Conservation (phyloP, 768 basidiomycete genomes). For the Thelephora ganbajun region DNA sequence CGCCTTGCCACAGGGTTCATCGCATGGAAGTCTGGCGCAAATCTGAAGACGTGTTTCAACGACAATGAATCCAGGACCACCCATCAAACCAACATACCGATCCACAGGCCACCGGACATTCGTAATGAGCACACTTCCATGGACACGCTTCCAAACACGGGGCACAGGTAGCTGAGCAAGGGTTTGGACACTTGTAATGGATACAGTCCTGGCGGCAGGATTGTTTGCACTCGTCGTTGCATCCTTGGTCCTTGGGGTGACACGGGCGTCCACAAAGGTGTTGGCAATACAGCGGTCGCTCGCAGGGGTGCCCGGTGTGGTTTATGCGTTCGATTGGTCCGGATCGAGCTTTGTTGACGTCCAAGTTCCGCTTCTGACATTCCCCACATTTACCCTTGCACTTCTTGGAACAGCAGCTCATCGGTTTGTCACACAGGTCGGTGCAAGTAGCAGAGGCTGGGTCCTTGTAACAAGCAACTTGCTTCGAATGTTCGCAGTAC, state of each 20-base stretch:
- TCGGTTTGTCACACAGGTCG: constrained; percentile 11
- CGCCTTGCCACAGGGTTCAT: constrained; percentile 16
- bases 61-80: not conserved
- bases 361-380: constrained; percentile 14
- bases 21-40: constrained; percentile 24
- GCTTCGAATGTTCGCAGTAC: constrained; percentile 17
- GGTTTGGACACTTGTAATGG: constrained; percentile 16
- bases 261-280: constrained; percentile 19
- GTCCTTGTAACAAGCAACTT: constrained; percentile 9
- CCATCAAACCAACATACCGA: constrained; percentile 13
- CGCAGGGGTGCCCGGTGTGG: constrained; percentile 18
- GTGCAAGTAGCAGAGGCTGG: constrained; percentile 16
- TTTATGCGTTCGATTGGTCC: constrained; percentile 3
- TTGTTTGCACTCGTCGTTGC: constrained; percentile 15
- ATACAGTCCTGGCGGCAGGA: constrained; percentile 15
- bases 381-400: constrained; percentile 18
- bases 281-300: constrained; percentile 18
- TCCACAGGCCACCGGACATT: constrained; percentile 22
- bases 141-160: constrained; percentile 22
- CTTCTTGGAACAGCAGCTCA: constrained; percentile 16
- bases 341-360: not conserved
- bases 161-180: constrained; percentile 19
- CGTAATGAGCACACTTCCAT: constrained; percentile 21
- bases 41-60: constrained; percentile 11
- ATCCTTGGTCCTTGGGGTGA: constrained; percentile 12